Conservation (phyloP, 495 filamentous ascomycete genomes). For the Penicillium simplicissimum region DNA sequence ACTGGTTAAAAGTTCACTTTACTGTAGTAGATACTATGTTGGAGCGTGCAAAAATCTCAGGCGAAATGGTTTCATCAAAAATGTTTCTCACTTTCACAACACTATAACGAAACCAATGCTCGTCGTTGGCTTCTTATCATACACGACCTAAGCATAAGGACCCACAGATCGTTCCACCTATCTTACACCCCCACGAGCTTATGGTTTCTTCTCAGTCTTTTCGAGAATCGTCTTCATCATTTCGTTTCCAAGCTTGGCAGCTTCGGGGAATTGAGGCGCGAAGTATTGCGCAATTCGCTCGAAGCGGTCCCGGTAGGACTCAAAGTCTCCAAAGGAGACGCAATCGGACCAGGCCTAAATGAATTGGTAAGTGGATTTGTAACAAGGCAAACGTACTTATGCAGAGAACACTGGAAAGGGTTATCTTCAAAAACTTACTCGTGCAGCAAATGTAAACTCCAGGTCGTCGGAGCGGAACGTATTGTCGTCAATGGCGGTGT, state of each 20-base stretch:
- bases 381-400: neutral
- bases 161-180: neutral
- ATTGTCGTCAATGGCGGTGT: constrained; percentile 82
- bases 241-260: constrained; percentile 82
- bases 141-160: neutral
- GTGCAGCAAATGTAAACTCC: constrained; percentile 95
- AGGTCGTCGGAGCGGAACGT: constrained; percentile 89
- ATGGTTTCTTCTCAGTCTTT: constrained; percentile 54
- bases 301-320: constrained; percentile 86
- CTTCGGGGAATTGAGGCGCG: constrained; percentile 81
- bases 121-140: neutral
- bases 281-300: constrained; percentile 88
- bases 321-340: constrained; percentile 86
- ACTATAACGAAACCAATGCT: neutral
- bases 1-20: neutral
- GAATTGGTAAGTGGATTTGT: constrained; percentile 4
- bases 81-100: neutral
- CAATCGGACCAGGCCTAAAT: constrained; percentile 85
- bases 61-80: neutral
- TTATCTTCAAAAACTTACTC: constrained; percentile 46
- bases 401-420: neutral
- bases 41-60: neutral
- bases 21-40: neutral
- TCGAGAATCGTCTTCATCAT: constrained; percentile 97
- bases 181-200: constrained; percentile 7